Conservation (phyloP, 257 asterid genomes). For the Phtheirospermum japonicum region DNA sequence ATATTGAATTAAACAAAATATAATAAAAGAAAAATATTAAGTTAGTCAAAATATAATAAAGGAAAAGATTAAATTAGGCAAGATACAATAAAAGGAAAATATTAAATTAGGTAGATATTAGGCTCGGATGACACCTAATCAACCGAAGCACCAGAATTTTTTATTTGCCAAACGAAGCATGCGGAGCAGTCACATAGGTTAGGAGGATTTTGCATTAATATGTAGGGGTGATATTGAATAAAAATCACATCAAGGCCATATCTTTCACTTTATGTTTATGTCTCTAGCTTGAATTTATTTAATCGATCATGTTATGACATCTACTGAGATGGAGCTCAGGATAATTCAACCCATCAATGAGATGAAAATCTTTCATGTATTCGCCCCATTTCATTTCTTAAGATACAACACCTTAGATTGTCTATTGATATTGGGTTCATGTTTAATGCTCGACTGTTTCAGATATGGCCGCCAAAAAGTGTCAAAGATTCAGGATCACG, state of each 20-base stretch:
- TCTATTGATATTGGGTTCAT: neutral
- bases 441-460: conserved; percentile 31
- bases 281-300: neutral
- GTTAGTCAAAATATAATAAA: no score
- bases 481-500: conserved; percentile 86
- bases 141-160: no score
- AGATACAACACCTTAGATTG: neutral
- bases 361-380: conserved; percentile 12
- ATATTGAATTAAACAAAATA: no score
- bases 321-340: neutral
- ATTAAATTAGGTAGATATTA: no score
- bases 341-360: conserved; percentile 3
- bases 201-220: no score
- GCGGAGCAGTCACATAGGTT: no score
- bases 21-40: no score
- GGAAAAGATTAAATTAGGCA: no score
- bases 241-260: conserved; percentile 6
- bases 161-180: no score
- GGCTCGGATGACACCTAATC: no score
- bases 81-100: no score
- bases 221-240: neutral
- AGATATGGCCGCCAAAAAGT: conserved; percentile 99
- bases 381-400: conserved; percentile 16
- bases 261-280: conserved; percentile 1
- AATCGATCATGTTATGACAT: neutral